phyloP scores from a whole-genome alignment of 192 early-diverging fungal species.

The Mortierella hygrophila region DNA sequence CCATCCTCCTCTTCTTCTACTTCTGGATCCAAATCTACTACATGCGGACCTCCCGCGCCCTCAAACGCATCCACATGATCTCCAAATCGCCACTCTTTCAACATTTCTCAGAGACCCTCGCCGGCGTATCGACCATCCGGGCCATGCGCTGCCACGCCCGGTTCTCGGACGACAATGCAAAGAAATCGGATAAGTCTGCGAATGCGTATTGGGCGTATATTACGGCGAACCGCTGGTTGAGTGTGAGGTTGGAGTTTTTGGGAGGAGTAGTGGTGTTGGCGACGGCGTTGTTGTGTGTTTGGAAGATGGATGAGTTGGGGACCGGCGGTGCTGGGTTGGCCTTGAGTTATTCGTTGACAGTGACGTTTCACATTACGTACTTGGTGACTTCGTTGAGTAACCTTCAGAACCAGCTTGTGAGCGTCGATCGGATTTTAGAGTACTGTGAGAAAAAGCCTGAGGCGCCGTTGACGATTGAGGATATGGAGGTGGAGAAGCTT shows the following conservation, averaged over 20 bases:
- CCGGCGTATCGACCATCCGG: constrained; percentile 86
- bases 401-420: constrained; percentile 73
- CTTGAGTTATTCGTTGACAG: constrained; percentile 75
- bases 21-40: constrained; percentile 77
- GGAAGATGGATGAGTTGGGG: constrained; percentile 65
- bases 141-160: constrained; percentile 79
- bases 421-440: constrained; percentile 69
- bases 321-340: constrained; percentile 77
- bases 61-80: constrained; percentile 87
- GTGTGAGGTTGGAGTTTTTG: constrained; percentile 81
- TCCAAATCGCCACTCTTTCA: constrained; percentile 84
- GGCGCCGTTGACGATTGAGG: constrained; percentile 67
- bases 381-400: constrained; percentile 85
- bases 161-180: constrained; percentile 75
- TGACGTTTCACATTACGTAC: constrained; percentile 87
- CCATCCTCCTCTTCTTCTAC: constrained; percentile 77
- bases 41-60: constrained; percentile 78
- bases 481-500: constrained; percentile 54
- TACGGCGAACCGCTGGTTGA: constrained; percentile 76
- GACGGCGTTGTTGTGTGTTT: constrained; percentile 78
- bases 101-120: constrained; percentile 81
- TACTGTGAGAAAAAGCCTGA: constrained; percentile 84
- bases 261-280: constrained; percentile 84
- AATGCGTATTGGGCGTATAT: constrained; percentile 77
- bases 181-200: constrained; percentile 74